Evolutionary conservation across 192 early-diverging fungal genomes (phyloP), one percentile per base, ranked within the genome.

Genomic region (Pilaira anomala): DNA sequence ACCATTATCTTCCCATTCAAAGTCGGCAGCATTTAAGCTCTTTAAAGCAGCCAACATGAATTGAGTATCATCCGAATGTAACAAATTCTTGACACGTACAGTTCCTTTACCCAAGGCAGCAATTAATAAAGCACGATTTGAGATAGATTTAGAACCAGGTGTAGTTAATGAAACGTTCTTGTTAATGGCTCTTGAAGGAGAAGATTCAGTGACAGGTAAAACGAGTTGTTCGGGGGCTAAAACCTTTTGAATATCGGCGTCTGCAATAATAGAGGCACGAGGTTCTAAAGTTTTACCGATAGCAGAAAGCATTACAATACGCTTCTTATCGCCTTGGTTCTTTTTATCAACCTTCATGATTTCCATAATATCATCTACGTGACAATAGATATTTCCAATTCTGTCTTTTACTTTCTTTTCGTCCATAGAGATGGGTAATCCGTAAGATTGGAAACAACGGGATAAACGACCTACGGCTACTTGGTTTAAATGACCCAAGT

Each of bases 11-110:
- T 96, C 94, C 93, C 94, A 97, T 45, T 81, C 79, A 69, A 93
- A 95, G 7, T 80, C 72, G 41, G 93, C 93, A 16, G 88, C 93
- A 36, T 88, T 91, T 53, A 97, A 87, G 59, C 89, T 87, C 67
- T 94, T 87, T 63, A 99, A 79, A 41, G 94, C 93, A 55, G 83
- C 85, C 56, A 97, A 77, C 97, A 97, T 99, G 55, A 93, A 91
- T 68, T 97, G 97, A 13, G 96, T 96, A 74, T 99, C 97, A 72
- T 99, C 95, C 14, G 97, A 99, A 67, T 94, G 91, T 60, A 99
- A 78, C 41, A 99, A 67, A 42, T 94, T 94, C 53, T 83, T 83
- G 65, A 99, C 67, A 22, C 90, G 83, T 72, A 90, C 92, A 29
- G 78, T 78, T 39, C 95, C 97, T 5, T 73, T 53, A 14, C 90